A percentile compares a stretch with the other conserved stretches of the same genome.
Evolutionary conservation across 108 stramenopile species (phyloP).

Genomic region (Cyclotella kingstonii): DNA sequence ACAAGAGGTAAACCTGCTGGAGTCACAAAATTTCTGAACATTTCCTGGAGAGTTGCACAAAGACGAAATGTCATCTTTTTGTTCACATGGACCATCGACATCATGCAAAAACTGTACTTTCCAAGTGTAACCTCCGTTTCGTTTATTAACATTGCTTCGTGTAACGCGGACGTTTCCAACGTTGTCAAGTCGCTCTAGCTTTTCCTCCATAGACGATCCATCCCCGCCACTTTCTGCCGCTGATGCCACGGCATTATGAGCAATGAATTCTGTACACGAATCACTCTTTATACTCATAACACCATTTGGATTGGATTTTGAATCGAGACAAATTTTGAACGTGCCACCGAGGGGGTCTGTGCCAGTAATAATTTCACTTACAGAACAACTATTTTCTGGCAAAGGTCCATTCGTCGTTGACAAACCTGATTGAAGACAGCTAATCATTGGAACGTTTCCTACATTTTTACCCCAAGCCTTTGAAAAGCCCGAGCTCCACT

Average conservation of each 20-base stretch:
- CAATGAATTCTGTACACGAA: constrained; percentile 60
- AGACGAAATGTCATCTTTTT: constrained; percentile 45
- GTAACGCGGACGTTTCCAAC: constrained; percentile 80
- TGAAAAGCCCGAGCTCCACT: constrained; percentile 76
- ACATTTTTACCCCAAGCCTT: constrained; percentile 88
- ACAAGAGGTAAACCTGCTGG: constrained; percentile 23
- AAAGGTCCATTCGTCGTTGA: constrained; percentile 61
- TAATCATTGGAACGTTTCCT: constrained; percentile 57
- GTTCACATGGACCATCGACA: constrained; percentile 64
- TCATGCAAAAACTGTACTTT: constrained; percentile 77
- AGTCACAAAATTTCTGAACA: constrained; percentile 62
- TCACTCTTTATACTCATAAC: constrained; percentile 54
- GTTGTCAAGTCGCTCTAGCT: constrained; percentile 70
- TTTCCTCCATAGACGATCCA: constrained; percentile 80
- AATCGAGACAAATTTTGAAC: constrained; percentile 74
- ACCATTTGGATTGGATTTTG: constrained; percentile 32
- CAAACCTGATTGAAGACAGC: constrained; percentile 56
- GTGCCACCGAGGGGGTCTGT: constrained; percentile 70
- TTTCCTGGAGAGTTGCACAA: constrained; percentile 81
- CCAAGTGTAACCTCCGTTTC: constrained; percentile 84
- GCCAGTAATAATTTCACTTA: constrained; percentile 57
- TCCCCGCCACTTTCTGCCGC: constrained; percentile 67
- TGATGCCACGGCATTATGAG: constrained; percentile 69
- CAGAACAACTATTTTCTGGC: constrained; percentile 58
- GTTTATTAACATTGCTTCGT: constrained; percentile 56